These are phyloP conservation scores for Hypericum perforatum DNA, from an alignment of 345 rosid species.

Conservation along the genomic window DNA sequence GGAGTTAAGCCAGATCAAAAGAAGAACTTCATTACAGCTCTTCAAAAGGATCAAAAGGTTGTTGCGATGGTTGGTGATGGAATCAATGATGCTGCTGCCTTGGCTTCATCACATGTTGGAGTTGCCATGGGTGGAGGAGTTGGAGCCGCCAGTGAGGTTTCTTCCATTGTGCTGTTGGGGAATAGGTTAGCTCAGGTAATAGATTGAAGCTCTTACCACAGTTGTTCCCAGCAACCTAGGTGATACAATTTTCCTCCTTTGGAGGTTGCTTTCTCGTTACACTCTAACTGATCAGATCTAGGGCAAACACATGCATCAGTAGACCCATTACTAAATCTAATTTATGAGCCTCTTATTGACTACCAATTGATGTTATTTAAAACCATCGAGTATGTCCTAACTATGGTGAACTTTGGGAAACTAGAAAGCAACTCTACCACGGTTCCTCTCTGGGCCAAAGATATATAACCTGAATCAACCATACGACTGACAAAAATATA, in stretches of 20 bases:
- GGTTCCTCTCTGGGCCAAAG: too few relatives aligned
- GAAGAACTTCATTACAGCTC: conserved; percentile 55
- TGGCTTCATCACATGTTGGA: conserved; percentile 86
- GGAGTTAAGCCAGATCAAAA: conserved; percentile 83
- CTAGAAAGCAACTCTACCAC: too few relatives aligned
- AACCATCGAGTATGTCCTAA: too few relatives aligned
- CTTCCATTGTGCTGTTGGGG: conserved; percentile 87
- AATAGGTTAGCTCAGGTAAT: conserved; percentile 81
- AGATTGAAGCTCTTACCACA: not conserved
- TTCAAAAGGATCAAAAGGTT: conserved; percentile 57
- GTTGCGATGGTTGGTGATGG: conserved; percentile 99
- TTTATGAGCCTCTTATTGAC: too few relatives aligned
- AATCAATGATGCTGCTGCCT: conserved; percentile 92
- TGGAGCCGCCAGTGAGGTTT: conserved; percentile 95
- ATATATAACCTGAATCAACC: too few relatives aligned
- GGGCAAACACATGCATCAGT: too few relatives aligned
- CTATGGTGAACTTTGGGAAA: too few relatives aligned
- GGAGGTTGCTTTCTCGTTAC: not conserved
- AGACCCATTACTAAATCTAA: too few relatives aligned
- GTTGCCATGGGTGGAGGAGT: conserved; percentile 93
- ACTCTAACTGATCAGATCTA: too few relatives aligned
- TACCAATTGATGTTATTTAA: too few relatives aligned
- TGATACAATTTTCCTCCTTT: not conserved
- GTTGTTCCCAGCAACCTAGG: not conserved
- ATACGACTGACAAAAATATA: too few relatives aligned